A percentile compares a stretch with the other conserved stretches of the same genome.
Evolutionary conservation across 2,329 filamentous ascomycete genomes (phyloP).

Genomic region (Magnaporthales sp.): DNA sequence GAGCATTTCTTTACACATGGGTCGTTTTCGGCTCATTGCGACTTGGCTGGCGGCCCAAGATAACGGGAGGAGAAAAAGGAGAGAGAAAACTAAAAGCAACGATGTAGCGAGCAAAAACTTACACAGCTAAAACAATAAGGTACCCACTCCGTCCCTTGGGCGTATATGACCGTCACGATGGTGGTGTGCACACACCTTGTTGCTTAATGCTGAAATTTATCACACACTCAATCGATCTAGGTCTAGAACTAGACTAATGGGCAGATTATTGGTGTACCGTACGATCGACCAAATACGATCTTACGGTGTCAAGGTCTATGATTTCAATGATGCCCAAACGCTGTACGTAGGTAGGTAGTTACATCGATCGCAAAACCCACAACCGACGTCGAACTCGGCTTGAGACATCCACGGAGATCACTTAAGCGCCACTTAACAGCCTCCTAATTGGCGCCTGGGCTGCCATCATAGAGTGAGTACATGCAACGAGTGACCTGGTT

Average conservation of each 20-base stretch:
- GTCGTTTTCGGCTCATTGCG: neutral
- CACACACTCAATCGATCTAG: neutral
- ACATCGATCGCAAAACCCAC: neutral
- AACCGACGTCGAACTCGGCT: neutral
- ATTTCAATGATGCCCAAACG: neutral
- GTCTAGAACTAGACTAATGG: neutral
- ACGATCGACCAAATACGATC: neutral
- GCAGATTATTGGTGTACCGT: neutral
- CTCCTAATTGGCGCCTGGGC: neutral
- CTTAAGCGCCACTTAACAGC: neutral
- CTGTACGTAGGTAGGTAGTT: too few species aligned
- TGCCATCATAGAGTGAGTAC: conserved; percentile 1
- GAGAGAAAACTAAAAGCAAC: neutral
- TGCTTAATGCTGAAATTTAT: neutral
- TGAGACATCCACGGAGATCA: neutral
- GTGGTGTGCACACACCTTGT: neutral
- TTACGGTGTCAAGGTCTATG: neutral
- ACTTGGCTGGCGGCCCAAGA: neutral
- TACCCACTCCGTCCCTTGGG: neutral
- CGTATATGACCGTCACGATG: neutral
- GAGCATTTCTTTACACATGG: neutral
- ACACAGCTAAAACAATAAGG: neutral
- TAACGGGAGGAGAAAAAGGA: neutral
- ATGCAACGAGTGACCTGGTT: neutral
- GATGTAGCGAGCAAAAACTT: neutral